A percentile compares a stretch with the other conserved stretches of the same genome.
These are phyloP conservation scores for Xerophyta viscosa DNA, from an alignment of 106 monocot species.

Conservation along the genomic window DNA sequence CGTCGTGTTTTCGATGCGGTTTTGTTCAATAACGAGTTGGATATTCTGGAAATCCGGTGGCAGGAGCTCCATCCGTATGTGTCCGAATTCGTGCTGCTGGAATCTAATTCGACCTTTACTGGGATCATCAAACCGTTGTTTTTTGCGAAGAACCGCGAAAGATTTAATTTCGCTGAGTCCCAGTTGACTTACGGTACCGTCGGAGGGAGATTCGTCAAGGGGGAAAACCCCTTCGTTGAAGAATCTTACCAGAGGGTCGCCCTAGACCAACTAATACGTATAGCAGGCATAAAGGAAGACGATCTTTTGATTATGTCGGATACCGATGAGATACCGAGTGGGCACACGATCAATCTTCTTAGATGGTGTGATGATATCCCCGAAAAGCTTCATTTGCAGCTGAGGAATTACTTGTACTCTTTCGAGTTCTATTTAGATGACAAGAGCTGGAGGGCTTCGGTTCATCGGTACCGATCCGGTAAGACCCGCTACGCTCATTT, in stretches of 20 bases:
- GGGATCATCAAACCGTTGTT: slow-evolving; percentile 56
- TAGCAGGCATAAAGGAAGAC: slow-evolving; percentile 64
- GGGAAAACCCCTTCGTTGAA: slow-evolving; percentile 84
- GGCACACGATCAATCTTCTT: slow-evolving; percentile 73
- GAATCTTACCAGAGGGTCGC: slow-evolving; percentile 71
- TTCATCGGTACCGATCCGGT: slow-evolving; percentile 52
- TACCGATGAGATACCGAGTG: slow-evolving; percentile 87
- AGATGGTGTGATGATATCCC: slow-evolving; percentile 88
- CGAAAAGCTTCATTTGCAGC: slow-evolving; percentile 60
- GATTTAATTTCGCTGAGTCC: slow-evolving; percentile 47
- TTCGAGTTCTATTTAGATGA: slow-evolving; percentile 73
- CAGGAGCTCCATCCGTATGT: slow-evolving; percentile 77
- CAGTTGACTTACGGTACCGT: slow-evolving; percentile 72
- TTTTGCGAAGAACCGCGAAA: slow-evolving; percentile 42
- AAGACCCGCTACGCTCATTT: slow-evolving; percentile 82
- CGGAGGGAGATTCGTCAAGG: slow-evolving; percentile 66
- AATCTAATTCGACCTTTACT: slow-evolving; percentile 94
- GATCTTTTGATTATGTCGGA: slow-evolving; percentile 87
- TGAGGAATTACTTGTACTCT: slow-evolving; percentile 81
- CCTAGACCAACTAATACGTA: slow-evolving; percentile 49
- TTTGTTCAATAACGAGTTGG: slow-evolving; percentile 87
- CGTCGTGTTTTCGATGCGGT: slow-evolving; percentile 90
- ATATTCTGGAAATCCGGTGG: slow-evolving; percentile 80
- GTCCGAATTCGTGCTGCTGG: slow-evolving; percentile 78
- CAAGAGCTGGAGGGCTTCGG: slow-evolving; percentile 87